Conservation (phyloP, 2,329 filamentous ascomycete genomes). For the Xylaria digitata region DNA sequence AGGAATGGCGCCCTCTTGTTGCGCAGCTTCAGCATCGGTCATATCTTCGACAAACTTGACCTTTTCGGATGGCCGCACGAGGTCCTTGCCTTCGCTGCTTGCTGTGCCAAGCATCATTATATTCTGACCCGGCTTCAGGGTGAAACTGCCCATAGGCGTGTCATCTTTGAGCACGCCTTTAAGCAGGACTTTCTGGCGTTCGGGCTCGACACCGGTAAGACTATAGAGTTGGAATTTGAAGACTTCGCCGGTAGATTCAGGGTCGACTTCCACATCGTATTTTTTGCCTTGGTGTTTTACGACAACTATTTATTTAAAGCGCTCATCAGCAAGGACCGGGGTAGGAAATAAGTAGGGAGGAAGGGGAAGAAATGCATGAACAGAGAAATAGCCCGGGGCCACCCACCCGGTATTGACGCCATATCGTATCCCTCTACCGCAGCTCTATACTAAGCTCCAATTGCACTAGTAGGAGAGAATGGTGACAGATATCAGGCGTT, state of each 20-base stretch:
- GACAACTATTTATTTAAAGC: slow-evolving; percentile 71
- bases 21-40: slow-evolving; percentile 91
- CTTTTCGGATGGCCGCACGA: slow-evolving; percentile 80
- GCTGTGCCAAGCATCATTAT: slow-evolving; percentile 99
- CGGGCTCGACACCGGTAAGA: slow-evolving; percentile 93
- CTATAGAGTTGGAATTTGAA: slow-evolving; percentile 98
- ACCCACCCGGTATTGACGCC: slow-evolving; percentile 45
- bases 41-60: slow-evolving; percentile 96
- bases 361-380: slow-evolving; percentile 11
- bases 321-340: slow-evolving; percentile 41
- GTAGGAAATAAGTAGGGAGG: background rate
- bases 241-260: slow-evolving; percentile 84
- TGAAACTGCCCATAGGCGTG: slow-evolving; percentile 83
- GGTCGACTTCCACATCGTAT: slow-evolving; percentile 92
- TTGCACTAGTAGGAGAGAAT: background rate
- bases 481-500: background rate
- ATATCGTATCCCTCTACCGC: slow-evolving; percentile 39
- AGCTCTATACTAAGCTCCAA: background rate
- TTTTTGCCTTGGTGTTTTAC: slow-evolving; percentile 97
- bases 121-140: slow-evolving; percentile 84
- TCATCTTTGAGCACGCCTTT: slow-evolving; percentile 97
- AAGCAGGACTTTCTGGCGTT: slow-evolving; percentile 94
- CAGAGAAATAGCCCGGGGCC: background rate
- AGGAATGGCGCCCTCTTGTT: slow-evolving; percentile 84
- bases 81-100: slow-evolving; percentile 68